These are phyloP conservation scores for Boletus huronensis DNA, from an alignment of 768 basidiomycete genomes.

Conservation along the genomic window DNA sequence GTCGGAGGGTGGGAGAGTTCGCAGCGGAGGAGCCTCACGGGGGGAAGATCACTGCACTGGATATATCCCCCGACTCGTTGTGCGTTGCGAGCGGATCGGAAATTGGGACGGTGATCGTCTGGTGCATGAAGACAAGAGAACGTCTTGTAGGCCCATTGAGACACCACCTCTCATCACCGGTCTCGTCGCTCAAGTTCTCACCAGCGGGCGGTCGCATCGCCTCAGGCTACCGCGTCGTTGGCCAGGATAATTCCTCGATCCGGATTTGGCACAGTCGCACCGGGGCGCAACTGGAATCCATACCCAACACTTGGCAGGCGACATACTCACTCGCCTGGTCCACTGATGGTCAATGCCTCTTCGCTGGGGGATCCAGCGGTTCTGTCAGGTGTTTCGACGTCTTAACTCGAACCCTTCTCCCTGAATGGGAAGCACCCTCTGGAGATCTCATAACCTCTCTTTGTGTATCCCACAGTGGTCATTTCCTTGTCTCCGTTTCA, in stretches of 20 bases:
- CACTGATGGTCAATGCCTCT: slow-evolving; percentile 11
- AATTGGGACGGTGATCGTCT: slow-evolving; percentile 3
- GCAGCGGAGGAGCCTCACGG: not conserved
- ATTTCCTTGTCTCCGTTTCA: slow-evolving; percentile 12
- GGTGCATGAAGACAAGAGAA: not conserved
- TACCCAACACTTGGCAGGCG: not conserved
- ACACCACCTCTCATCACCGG: not conserved
- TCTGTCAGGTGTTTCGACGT: slow-evolving; percentile 12
- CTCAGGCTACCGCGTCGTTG: not conserved
- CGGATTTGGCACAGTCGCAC: slow-evolving; percentile 14
- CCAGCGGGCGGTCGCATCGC: slow-evolving; percentile 12
- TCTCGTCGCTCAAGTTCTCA: slow-evolving; percentile 18
- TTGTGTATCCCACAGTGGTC: not conserved
- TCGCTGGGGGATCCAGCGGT: slow-evolving; percentile 9
- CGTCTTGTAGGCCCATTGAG: slow-evolving; percentile 1
- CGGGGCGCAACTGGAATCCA: not conserved
- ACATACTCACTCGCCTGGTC: slow-evolving; percentile 18
- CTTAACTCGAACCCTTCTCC: not conserved
- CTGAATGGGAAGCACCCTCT: not conserved
- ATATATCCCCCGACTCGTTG: slow-evolving; percentile 6
- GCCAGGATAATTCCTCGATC: not conserved
- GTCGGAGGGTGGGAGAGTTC: not conserved
- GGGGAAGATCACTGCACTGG: slow-evolving; percentile 4
- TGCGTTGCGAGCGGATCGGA: slow-evolving; percentile 2
- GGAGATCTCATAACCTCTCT: slow-evolving; percentile 8